These are phyloP conservation scores for Botrytis squamosa DNA, from an alignment of 2,329 filamentous ascomycete species.

Conservation along the genomic window DNA sequence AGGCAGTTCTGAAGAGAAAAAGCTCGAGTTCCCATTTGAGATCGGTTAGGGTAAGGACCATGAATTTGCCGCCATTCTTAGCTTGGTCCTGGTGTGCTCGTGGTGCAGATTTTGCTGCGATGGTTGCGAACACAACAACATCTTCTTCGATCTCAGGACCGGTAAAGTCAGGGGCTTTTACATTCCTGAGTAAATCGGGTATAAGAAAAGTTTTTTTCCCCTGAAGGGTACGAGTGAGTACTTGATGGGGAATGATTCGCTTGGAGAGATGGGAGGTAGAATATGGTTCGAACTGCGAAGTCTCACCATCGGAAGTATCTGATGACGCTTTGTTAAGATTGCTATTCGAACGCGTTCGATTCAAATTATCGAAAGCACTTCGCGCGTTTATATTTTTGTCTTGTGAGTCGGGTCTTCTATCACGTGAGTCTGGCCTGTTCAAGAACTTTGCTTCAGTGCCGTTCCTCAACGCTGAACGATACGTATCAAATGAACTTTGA, in stretches of 20 bases:
- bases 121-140: conserved; percentile 82
- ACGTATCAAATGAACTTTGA: conserved; percentile 16
- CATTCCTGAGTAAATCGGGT: conserved; percentile 74
- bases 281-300: conserved; percentile 77
- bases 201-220: conserved; percentile 76
- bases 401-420: conserved; percentile 9
- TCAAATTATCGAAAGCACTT: conserved; percentile 6
- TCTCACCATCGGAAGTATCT: conserved; percentile 47
- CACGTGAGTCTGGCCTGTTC: conserved; percentile 12
- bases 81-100: conserved; percentile 55
- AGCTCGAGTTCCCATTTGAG: conserved; percentile 88
- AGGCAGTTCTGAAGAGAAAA: conserved; percentile 87
- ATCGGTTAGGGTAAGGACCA: conserved; percentile 86
- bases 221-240: conserved; percentile 73
- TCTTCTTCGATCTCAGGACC: conserved; percentile 82
- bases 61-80: conserved; percentile 73
- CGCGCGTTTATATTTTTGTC: neutral
- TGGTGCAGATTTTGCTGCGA: conserved; percentile 85
- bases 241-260: conserved; percentile 77
- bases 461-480: conserved; percentile 16
- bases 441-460: conserved; percentile 18
- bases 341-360: conserved; percentile 32
- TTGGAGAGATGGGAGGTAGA: conserved; percentile 81
- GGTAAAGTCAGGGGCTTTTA: conserved; percentile 81
- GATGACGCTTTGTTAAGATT: conserved; percentile 1